Base-by-base conservation (phyloP, 441 rosid species). In the Daphne laureola region DNA sequence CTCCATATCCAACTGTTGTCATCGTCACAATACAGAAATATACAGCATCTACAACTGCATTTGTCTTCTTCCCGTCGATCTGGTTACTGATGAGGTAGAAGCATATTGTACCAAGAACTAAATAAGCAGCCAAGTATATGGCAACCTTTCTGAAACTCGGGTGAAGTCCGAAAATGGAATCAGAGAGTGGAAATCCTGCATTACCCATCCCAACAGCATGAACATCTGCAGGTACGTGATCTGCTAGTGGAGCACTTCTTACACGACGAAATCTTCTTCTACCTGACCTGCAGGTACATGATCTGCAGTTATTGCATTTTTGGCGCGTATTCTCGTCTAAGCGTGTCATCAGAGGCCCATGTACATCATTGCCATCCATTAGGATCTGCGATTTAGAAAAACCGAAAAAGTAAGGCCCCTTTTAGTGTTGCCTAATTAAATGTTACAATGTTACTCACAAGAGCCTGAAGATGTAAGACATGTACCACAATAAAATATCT, bases 1-100 rank as follows among this genome's bases (percentile, higher is more conserved):
- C 96, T 49, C 96, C 96, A 52, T 88, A 88, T 51, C 96, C 94
- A 35, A 88, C 90, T 0, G 86, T 85, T 54, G 96, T 88, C 96
- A 88, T 85, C 0, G 90, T 88, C 16, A 83, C 88, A 0, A 83
- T 60, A 38, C 82, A 76, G 70, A 84, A 79, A 61, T 88, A 88
- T 14, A 79, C 12, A 1, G 96, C 70, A 63, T 88, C 96, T 0
- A 85, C 45, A 38, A 85, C 61, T 47, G 59, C 75, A 53, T 77
- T 70, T 46, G 90, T 81, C 66, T 82, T 88, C n/a, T 62, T 64
- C 53, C 96, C 96, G 3, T 58, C 15, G 42, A 88, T 77, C 51
- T 88, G 84, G 68, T 65, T 35, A 62, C 71, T 70, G 45, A 69
- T 68, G 2, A 63, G 17, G 68, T 70, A 81, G 71, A 88, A 85